Base-by-base conservation (phyloP, 768 basidiomycete genomes). In the Hebeloma cylindrosporum region DNA sequence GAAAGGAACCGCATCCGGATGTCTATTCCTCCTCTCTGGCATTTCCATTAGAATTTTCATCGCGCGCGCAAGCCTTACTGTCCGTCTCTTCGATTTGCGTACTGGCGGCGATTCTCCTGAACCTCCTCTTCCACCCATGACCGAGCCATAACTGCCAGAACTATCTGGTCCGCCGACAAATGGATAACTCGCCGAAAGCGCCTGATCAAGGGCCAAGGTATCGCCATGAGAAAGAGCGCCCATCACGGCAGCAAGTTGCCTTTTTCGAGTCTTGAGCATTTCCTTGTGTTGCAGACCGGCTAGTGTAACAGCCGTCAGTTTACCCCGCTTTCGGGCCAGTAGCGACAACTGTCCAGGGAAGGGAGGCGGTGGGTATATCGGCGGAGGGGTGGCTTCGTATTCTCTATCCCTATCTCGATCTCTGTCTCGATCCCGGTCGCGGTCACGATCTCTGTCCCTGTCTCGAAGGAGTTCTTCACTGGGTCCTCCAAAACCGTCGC, bases 231-330 rank as follows among this genome's bases (percentile, higher is more conserved):
- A 78, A 42, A 85, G 61, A 18, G 81, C 79, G 14, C 83, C 83
- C 36, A 90, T 72, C 17, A 87, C 81, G 2, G 80, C 76, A 10
- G 79, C 80, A 31, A 92, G 69, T 65, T 88, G 86, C 40, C 81
- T 74, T 60, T 83, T 85, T 52, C 86, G 70, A 43, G 66, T 73
- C 63, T 75, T 82, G 53, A 89, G 70, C 60, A 84, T 67, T 50
- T 88, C 85, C 63, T 91, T 91, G 57, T 83, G 80, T 67, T 82
- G 81, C 58, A 88, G 61, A 10, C 84, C 85, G 2, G 84, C 85
- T 23, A 81, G 65, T 27, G 83, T 83, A 35, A 78, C 82, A 9
- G 73, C 71, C 14, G 77, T 73, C 31, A 85, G 64, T 64, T 74
- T 79, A 33, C 76, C 75, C 32, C 56, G 50, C 38, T 56, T 60